A percentile compares a stretch with the other conserved stretches of the same genome.
These are phyloP conservation scores for Kwoniella sp. DNA, from an alignment of 768 basidiomycete species.

Conservation along the genomic window DNA sequence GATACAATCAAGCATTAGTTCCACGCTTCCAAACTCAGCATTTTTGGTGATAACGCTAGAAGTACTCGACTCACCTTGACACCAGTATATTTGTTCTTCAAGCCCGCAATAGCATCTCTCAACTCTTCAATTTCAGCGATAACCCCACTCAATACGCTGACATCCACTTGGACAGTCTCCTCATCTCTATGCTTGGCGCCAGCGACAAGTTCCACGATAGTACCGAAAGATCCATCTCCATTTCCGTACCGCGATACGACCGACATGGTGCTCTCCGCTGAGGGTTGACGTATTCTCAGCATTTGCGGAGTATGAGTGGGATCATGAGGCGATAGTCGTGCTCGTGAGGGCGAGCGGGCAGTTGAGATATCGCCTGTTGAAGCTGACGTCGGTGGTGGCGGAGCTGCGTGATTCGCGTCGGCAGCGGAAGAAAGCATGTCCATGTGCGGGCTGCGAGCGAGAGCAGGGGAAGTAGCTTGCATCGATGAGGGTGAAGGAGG, in stretches of 20 bases:
- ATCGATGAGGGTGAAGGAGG: constrained; percentile 18
- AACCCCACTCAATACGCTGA: constrained; percentile 71
- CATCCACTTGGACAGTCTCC: constrained; percentile 65
- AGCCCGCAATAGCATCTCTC: constrained; percentile 63
- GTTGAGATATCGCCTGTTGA: constrained; percentile 7
- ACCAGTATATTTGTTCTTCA: constrained; percentile 79
- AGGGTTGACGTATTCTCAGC: constrained; percentile 42
- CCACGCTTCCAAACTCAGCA: too few species aligned
- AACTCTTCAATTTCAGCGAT: constrained; percentile 68
- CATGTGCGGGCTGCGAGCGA: constrained; percentile 28
- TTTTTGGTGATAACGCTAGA: neutral
- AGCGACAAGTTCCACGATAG: constrained; percentile 44
- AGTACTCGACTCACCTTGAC: constrained; percentile 68
- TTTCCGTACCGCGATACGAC: constrained; percentile 27
- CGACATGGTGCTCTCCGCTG: constrained; percentile 40
- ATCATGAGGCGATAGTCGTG: constrained; percentile 36
- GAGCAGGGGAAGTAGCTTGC: constrained; percentile 20
- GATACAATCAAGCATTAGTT: constrained; percentile 1
- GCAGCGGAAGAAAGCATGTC: constrained; percentile 23
- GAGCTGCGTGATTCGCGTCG: neutral
- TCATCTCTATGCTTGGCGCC: constrained; percentile 27
- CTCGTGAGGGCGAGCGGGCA: constrained; percentile 26
- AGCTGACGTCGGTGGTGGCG: neutral
- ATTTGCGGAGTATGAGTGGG: constrained; percentile 28
- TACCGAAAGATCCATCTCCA: constrained; percentile 35